A percentile compares a stretch with the other conserved stretches of the same genome.
Conservation (phyloP, 2,329 filamentous ascomycete species). For the Grosmannia clavigera region DNA sequence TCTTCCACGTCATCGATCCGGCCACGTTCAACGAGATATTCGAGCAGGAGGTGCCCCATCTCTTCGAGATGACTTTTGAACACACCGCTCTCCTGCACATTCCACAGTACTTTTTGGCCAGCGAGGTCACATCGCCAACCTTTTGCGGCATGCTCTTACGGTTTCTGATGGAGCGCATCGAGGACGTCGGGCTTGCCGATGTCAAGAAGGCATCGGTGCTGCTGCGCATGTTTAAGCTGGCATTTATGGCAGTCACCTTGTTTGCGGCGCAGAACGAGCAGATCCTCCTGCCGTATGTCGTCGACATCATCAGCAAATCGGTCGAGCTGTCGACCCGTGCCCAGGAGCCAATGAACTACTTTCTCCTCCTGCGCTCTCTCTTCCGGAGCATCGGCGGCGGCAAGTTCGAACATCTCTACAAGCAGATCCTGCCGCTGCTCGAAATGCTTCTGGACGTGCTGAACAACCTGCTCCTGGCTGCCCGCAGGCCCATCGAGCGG, state of each 20-base stretch:
- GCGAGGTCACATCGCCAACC: conserved; percentile 90
- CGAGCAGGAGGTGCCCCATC: conserved; percentile 87
- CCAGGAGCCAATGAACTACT: conserved; percentile 98
- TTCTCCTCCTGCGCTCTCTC: conserved; percentile 77
- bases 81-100: conserved; percentile 90
- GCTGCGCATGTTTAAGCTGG: conserved; percentile 88
- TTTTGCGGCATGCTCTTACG: conserved; percentile 97
- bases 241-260: conserved; percentile 97
- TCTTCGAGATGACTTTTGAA: conserved; percentile 97
- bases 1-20: conserved; percentile 96
- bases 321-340: conserved; percentile 93
- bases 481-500: conserved; percentile 77
- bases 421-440: conserved; percentile 87
- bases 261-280: conserved; percentile 93
- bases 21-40: conserved; percentile 99
- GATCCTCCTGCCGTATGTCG: conserved; percentile 87
- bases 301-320: conserved; percentile 93
- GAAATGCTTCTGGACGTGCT: conserved; percentile 97
- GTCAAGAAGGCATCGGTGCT: conserved; percentile 88
- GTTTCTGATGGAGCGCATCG: conserved; percentile 93
- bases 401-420: conserved; percentile 95
- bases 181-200: conserved; percentile 85
- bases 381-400: conserved; percentile 96
- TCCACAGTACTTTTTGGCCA: conserved; percentile 96
- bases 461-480: conserved; percentile 85